Percentiles rank a stretch among this genome's conserved stretches.
These are phyloP conservation scores for Scedosporium boydii DNA, from an alignment of 2,329 filamentous ascomycete species.

Conservation along the genomic window DNA sequence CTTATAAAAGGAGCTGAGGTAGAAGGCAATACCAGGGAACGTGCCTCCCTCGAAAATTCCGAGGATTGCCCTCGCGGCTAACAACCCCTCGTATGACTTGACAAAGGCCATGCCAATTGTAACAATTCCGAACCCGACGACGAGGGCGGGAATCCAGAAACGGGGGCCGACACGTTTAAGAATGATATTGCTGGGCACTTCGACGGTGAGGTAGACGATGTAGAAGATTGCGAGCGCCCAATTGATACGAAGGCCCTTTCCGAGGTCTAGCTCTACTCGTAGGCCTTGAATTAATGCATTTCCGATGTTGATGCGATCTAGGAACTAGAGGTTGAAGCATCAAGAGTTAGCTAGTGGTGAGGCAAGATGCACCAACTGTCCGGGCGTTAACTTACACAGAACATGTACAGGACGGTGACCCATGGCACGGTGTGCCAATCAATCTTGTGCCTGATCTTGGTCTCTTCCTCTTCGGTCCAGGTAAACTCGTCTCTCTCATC, in stretches of 20 bases:
- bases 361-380: background rate
- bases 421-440: constrained; percentile 42
- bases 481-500: background rate
- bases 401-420: constrained; percentile 42
- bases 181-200: constrained; percentile 45
- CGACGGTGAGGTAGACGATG: constrained; percentile 44
- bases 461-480: constrained; percentile 43
- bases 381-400: constrained; percentile 33
- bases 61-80: constrained; percentile 36
- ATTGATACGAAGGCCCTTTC: constrained; percentile 38
- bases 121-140: constrained; percentile 45
- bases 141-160: constrained; percentile 42
- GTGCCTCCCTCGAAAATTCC: constrained; percentile 48
- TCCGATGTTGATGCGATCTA: constrained; percentile 63
- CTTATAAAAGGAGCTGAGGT: constrained; percentile 47
- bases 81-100: constrained; percentile 32
- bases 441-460: constrained; percentile 36
- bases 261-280: constrained; percentile 32
- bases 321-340: constrained; percentile 20
- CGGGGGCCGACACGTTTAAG: constrained; percentile 44
- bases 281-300: constrained; percentile 49
- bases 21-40: constrained; percentile 49
- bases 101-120: constrained; percentile 46
- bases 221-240: constrained; percentile 50
- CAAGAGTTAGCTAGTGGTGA: background rate